Conservation (phyloP, 1,284 basidiomycete species). For the Boletus mariae region DNA sequence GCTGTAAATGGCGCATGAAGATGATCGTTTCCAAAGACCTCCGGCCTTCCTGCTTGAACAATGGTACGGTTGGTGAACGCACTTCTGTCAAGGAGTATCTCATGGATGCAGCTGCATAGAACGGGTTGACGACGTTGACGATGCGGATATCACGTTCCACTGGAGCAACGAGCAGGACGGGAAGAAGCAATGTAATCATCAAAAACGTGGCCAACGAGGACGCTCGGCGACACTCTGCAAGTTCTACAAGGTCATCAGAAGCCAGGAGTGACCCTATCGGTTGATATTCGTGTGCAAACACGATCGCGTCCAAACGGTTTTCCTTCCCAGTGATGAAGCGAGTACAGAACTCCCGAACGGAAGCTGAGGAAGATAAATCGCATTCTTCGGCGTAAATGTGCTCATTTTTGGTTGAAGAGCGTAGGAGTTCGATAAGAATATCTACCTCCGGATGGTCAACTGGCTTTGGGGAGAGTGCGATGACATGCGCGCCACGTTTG, state of each 20-base stretch:
- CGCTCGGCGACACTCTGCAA: conserved; percentile 40
- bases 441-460: conserved; percentile 51
- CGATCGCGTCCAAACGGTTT: conserved; percentile 63
- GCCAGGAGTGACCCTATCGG: conserved; percentile 52
- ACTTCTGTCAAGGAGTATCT: conserved; percentile 35
- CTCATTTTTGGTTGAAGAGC: conserved; percentile 65
- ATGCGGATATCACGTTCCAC: conserved; percentile 82
- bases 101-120: conserved; percentile 72
- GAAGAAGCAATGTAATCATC: conserved; percentile 73
- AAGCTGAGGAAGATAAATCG: conserved; percentile 57
- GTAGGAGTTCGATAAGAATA: conserved; percentile 61
- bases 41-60: conserved; percentile 58
- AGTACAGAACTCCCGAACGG: conserved; percentile 64
- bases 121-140: conserved; percentile 77
- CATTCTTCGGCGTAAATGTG: conserved; percentile 73
- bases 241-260: conserved; percentile 18
- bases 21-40: conserved; percentile 62
- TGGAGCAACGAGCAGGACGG: conserved; percentile 73
- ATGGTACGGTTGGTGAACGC: conserved; percentile 28
- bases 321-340: conserved; percentile 61
- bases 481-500: conserved; percentile 68
- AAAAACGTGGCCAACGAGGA: conserved; percentile 71
- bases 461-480: conserved; percentile 61
- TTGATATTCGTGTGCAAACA: conserved; percentile 71
- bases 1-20: conserved; percentile 70